Base-by-base conservation (phyloP, 2,329 filamentous ascomycete species). In the Phaeophleospora eucalypticola region DNA sequence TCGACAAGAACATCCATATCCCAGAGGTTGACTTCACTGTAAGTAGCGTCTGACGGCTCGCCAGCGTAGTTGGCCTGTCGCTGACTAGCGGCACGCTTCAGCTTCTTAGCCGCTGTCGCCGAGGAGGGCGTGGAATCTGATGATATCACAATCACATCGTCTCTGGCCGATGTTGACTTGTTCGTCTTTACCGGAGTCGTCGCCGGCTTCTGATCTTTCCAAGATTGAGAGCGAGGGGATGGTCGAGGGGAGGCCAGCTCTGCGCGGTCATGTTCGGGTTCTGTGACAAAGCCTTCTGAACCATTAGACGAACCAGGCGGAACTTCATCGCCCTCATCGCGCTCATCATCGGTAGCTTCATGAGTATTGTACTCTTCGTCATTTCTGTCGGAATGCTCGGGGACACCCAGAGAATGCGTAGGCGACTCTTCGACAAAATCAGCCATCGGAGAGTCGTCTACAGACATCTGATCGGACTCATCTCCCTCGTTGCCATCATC, bases 131-230 rank as follows among this genome's bases (percentile, higher is more conserved):
- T 42, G 3, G 40, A 42, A 34, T 55, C 53, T n/a, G 49, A 53
- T 32, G 50, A 55, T 12, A 55, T 49, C 17, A 49, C 53, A 20
- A 55, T 55, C 7, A 36, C 36, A 4, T 52, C 45, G 3, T 27
- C 16, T 3, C 3, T 3, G 4, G 35, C 18, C 17, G 21, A 38
- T 9, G 17, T 38, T 6, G 35, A 47, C 32, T 36, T 15, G n/a
- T n/a, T n/a, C 1, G 34, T 20, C 34, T 46, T 49, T 17, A 16
- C 19, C 2, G 48, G 45, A n/a, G 43, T 51, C 2, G 24, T 6
- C 24, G 24, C 12, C 24, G 24, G 12, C 12, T 29, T 12, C 6
- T 12, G 24, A 12, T 29, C 12, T 29, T 29, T 29, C 7, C 7
- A 29, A 12, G 6, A 12, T 12, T 29, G 24, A 29, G 24, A 29